These are phyloP conservation scores for Sechiopsis laciniata DNA, from an alignment of 306 rosid species.

Conservation along the genomic window DNA sequence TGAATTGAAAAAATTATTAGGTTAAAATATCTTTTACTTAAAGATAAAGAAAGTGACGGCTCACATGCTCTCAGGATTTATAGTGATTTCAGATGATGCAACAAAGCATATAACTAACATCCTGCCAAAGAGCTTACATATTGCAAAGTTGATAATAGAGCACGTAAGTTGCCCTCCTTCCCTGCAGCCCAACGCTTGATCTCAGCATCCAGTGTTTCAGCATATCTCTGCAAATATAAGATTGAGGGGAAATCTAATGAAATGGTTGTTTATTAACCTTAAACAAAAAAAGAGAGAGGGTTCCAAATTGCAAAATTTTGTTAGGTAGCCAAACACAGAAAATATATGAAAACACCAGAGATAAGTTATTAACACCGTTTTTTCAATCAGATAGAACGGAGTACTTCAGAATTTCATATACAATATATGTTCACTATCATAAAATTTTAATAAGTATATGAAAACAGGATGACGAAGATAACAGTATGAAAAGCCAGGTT, in stretches of 20 bases:
- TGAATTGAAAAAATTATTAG: not conserved
- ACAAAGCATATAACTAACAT: slow-evolving; percentile 18
- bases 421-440: not conserved
- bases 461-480: not conserved
- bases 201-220: slow-evolving; percentile 79
- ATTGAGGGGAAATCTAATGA: not conserved
- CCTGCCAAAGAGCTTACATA: slow-evolving; percentile 52
- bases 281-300: not conserved
- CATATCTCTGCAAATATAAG: slow-evolving; percentile 25
- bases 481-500: not conserved
- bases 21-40: not conserved
- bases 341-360: too few species aligned
- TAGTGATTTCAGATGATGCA: not conserved
- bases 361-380: not conserved
- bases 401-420: not conserved
- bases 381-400: not conserved
- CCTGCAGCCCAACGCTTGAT: slow-evolving; percentile 99
- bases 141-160: slow-evolving; percentile 88
- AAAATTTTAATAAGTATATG: not conserved
- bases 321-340: not conserved
- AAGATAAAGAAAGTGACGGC: not conserved
- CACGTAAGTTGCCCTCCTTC: slow-evolving; percentile 94
- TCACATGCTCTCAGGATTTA: not conserved
- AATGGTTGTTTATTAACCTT: not conserved
- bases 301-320: not conserved